Evolutionary conservation across 768 basidiomycete species (phyloP).

Genomic region (Cyathus striatus): DNA sequence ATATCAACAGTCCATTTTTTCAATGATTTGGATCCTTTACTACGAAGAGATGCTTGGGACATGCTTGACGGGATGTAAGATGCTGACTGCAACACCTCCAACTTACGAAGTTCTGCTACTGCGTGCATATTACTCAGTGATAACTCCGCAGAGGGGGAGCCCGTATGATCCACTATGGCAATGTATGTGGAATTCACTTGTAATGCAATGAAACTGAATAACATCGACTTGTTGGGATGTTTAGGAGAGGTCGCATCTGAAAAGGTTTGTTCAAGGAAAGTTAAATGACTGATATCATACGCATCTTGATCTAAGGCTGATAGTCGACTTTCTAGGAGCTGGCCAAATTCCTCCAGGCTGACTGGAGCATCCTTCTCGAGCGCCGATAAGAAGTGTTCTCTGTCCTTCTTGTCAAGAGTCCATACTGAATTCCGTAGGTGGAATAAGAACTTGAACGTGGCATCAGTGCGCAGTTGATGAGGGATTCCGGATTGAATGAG

Average conservation of each 20-base stretch:
- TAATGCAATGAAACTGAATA: constrained; percentile 1
- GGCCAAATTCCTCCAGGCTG: not conserved
- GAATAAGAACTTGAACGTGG: constrained; percentile 71
- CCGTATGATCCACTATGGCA: constrained; percentile 27
- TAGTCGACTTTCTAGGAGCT: constrained; percentile 14
- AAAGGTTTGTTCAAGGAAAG: constrained; percentile 24
- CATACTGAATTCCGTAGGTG: constrained; percentile 69
- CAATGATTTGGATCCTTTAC: constrained; percentile 22
- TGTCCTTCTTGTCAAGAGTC: constrained; percentile 26
- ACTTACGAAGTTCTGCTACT: constrained; percentile 13
- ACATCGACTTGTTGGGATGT: too few species aligned
- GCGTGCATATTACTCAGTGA: constrained; percentile 23
- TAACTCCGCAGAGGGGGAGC: constrained; percentile 28
- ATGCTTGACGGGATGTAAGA: constrained; percentile 20
- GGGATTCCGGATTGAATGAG: constrained; percentile 74
- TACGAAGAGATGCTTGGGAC: constrained; percentile 42
- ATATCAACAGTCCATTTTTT: constrained; percentile 28
- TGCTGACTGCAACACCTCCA: constrained; percentile 22
- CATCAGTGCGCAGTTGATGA: constrained; percentile 59
- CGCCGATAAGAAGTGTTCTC: constrained; percentile 8
- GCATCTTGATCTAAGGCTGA: constrained; percentile 38
- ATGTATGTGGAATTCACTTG: constrained; percentile 29
- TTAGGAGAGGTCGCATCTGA: constrained; percentile 8
- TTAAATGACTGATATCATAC: constrained; percentile 21
- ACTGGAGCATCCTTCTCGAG: not conserved